phyloP scores from a whole-genome alignment of 1,284 basidiomycete genomes.

The Earliella scabrosa region DNA sequence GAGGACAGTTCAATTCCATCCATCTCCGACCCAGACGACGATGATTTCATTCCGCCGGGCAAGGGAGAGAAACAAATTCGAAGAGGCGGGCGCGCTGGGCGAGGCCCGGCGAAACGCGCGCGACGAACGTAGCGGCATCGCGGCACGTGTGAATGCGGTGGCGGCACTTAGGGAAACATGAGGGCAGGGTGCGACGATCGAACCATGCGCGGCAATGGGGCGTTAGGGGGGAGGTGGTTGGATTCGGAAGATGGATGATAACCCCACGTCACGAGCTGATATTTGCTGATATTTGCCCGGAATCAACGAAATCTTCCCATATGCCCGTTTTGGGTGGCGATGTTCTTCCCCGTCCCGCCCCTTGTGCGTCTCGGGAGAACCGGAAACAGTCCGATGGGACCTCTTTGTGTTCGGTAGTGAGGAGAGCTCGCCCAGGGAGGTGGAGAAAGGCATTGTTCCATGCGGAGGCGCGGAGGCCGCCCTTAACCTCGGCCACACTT shows the following conservation, averaged over 20 bases:
- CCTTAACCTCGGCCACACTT: constrained; percentile 12
- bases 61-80: neutral
- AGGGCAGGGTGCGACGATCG: neutral
- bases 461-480: neutral
- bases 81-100: neutral
- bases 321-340: neutral
- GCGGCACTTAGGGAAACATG: neutral
- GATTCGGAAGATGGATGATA: neutral
- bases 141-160: neutral
- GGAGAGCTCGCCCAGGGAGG: too few relatives aligned
- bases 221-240: neutral
- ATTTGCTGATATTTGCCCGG: neutral
- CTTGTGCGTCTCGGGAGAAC: too few relatives aligned
- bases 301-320: neutral
- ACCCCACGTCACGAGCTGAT: neutral
- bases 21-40: neutral
- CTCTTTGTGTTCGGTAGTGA: too few relatives aligned
- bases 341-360: neutral
- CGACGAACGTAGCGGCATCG: neutral
- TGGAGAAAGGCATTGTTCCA: neutral
- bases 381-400: too few relatives aligned
- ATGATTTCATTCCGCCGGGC: neutral
- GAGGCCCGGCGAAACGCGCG: neutral
- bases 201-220: neutral
- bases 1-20: neutral